Conservation (phyloP, 2,329 filamentous ascomycete genomes). For the Fusarium transvaalense region DNA sequence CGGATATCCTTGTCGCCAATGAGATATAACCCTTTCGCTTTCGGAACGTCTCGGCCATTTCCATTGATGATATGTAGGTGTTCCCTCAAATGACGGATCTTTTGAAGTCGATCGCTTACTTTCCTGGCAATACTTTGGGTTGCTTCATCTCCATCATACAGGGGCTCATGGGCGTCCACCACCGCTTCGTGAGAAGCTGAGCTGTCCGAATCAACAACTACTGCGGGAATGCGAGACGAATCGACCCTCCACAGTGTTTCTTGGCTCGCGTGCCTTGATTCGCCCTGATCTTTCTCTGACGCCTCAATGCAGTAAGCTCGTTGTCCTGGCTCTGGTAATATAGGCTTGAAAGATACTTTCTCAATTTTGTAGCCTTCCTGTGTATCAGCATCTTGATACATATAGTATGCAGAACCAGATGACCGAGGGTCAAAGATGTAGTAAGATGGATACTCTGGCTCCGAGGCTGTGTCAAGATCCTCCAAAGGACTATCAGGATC, state of each 20-base stretch:
- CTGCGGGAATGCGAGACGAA: not conserved
- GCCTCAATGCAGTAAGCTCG: conserved; percentile 26
- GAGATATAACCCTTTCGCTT: conserved; percentile 39
- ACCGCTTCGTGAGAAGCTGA: not conserved
- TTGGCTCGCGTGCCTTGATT: conserved; percentile 7
- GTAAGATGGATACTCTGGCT: conserved; percentile 20
- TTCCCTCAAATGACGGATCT: conserved; percentile 26
- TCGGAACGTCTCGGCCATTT: conserved; percentile 23
- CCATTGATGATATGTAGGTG: conserved; percentile 34
- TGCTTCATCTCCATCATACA: conserved; percentile 21
- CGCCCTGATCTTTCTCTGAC: conserved; percentile 22
- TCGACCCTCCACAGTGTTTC: conserved; percentile 19
- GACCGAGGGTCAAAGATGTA: conserved; percentile 39
- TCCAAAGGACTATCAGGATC: conserved; percentile 5
- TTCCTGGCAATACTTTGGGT: conserved; percentile 34
- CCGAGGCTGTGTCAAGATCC: not conserved
- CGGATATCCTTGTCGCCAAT: conserved; percentile 42
- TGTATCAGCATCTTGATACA: conserved; percentile 24
- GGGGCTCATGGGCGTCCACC: not conserved
- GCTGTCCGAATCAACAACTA: not conserved
- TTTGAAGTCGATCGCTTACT: conserved; percentile 41
- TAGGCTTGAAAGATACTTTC: conserved; percentile 31
- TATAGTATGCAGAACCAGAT: conserved; percentile 29
- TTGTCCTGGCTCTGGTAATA: conserved; percentile 9
- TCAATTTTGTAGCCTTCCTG: conserved; percentile 18